A percentile compares a stretch with the other conserved stretches of the same genome.
Evolutionary conservation across 2,329 filamentous ascomycete genomes (phyloP).

Genomic region (Ophioceras dolichostomum): DNA sequence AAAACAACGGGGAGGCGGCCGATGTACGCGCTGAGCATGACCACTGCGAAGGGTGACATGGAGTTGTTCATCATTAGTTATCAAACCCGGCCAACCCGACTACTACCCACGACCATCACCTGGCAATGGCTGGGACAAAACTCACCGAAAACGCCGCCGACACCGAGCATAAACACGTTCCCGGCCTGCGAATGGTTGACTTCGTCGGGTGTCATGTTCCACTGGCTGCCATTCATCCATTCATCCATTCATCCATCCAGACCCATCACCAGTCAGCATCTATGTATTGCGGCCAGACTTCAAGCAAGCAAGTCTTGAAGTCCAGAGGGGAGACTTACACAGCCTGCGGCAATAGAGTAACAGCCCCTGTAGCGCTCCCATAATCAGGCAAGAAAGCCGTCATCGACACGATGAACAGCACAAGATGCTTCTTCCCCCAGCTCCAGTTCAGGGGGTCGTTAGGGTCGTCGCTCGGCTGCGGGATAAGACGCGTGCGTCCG

Average conservation of each 20-base stretch:
- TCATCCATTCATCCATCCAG: too few relatives aligned
- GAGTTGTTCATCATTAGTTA: not conserved
- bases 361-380: conserved; percentile 30
- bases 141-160: conserved; percentile 25
- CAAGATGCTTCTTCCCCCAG: conserved; percentile 31
- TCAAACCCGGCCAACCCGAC: too few relatives aligned
- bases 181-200: conserved; percentile 39
- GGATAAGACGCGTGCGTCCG: conserved; percentile 34
- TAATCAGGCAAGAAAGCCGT: conserved; percentile 36
- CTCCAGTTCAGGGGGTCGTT: conserved; percentile 43
- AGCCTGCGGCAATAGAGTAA: conserved; percentile 29
- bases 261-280: too few relatives aligned
- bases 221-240: too few relatives aligned
- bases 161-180: conserved; percentile 37
- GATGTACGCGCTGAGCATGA: conserved; percentile 26
- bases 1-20: conserved; percentile 31
- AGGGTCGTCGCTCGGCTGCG: conserved; percentile 37
- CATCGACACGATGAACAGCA: conserved; percentile 33
- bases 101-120: too few relatives aligned
- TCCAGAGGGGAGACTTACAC: conserved; percentile 13
- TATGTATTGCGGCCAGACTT: too few relatives aligned
- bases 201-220: conserved; percentile 31
- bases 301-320: not conserved
- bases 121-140: not conserved
- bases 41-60: conserved; percentile 12